phyloP scores from a whole-genome alignment of 371 early-diverging fungal species.

The Coemansia sp. region DNA sequence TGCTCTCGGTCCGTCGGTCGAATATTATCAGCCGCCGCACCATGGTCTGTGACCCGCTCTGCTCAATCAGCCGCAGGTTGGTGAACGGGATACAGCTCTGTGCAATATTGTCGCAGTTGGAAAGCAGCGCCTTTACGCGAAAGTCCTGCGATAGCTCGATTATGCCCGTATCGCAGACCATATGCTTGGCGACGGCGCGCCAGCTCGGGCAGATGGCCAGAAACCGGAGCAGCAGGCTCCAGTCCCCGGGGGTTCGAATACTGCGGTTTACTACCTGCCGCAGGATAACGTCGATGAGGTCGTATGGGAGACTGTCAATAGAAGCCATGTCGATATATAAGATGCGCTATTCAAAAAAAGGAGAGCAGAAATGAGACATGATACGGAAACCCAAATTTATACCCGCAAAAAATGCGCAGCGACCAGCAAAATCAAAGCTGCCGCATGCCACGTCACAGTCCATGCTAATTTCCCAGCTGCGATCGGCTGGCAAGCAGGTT shows the following conservation, averaged over 20 bases:
- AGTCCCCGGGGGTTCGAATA: conserved; percentile 3
- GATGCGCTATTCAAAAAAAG: background rate
- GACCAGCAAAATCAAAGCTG: too few relatives aligned
- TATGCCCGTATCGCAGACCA: conserved; percentile 4
- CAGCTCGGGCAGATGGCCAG: conserved; percentile 9
- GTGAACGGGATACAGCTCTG: background rate
- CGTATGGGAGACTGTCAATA: conserved; percentile 4
- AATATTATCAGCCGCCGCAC: conserved; percentile 2
- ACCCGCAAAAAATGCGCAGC: too few relatives aligned
- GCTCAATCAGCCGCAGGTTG: conserved; percentile 7
- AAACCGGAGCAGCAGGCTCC: conserved; percentile 1
- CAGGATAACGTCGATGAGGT: conserved; percentile 1
- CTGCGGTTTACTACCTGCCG: background rate
- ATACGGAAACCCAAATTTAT: too few relatives aligned
- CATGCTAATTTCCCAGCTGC: too few relatives aligned
- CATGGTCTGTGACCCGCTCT: background rate
- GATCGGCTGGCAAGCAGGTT: too few relatives aligned
- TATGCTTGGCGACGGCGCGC: conserved; percentile 3
- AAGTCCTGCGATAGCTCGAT: conserved; percentile 11
- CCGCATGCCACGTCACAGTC: too few relatives aligned
- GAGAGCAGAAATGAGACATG: background rate
- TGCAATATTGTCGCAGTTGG: background rate
- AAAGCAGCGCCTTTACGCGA: background rate
- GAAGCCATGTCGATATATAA: background rate
- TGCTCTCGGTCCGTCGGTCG: background rate